Conservation (phyloP, 352 stramenopile genomes). For the Phytophthora fragariaefolia region DNA sequence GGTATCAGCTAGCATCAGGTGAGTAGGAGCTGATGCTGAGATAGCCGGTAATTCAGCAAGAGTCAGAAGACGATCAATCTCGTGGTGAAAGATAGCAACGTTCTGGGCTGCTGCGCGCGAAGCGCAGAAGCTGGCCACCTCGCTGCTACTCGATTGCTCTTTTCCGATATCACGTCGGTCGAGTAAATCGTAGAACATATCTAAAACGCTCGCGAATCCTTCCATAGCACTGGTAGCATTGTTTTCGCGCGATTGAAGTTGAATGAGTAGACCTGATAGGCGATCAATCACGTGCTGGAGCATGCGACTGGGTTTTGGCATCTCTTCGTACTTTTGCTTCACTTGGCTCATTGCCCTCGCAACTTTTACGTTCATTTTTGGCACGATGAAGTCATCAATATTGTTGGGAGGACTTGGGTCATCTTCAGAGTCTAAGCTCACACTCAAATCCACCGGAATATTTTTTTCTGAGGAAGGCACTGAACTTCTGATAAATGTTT, state of each 20-base stretch:
- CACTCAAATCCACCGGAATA: constrained; percentile 31
- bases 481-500: constrained; percentile 17
- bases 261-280: constrained; percentile 10
- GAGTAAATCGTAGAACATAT: constrained; percentile 31
- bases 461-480: constrained; percentile 11
- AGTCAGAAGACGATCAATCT: constrained; percentile 32
- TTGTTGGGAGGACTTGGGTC: constrained; percentile 17
- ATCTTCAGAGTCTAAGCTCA: constrained; percentile 25
- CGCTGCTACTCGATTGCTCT: constrained; percentile 22
- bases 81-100: constrained; percentile 31
- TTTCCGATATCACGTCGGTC: constrained; percentile 23
- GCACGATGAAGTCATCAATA: constrained; percentile 37
- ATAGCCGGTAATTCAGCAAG: constrained; percentile 17
- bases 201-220: constrained; percentile 24
- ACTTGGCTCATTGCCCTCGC: constrained; percentile 27
- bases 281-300: constrained; percentile 23
- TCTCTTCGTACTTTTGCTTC: constrained; percentile 9
- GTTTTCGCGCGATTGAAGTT: constrained; percentile 15
- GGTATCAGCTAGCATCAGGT: constrained; percentile 23
- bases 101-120: constrained; percentile 27
- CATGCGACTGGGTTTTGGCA: constrained; percentile 13
- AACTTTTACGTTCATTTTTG: constrained; percentile 32
- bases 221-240: constrained; percentile 22
- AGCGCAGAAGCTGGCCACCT: constrained; percentile 25
- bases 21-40: constrained; percentile 7